Evolutionary conservation across 2,329 filamentous ascomycete genomes (phyloP).

Genomic region (Diplodia mutila): DNA sequence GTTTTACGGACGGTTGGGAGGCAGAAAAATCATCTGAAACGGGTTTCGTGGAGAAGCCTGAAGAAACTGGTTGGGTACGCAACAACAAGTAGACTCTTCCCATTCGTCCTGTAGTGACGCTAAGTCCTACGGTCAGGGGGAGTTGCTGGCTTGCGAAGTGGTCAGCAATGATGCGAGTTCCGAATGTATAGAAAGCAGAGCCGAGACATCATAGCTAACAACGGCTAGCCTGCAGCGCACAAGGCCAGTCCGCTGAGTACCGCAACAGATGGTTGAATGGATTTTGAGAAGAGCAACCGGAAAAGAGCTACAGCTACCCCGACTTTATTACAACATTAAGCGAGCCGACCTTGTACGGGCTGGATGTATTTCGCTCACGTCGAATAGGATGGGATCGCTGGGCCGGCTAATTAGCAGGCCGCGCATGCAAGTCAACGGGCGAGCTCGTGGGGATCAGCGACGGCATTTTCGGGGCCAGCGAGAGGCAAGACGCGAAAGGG

Average conservation of each 20-base stretch:
- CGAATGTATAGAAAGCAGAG: no score
- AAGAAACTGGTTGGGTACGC: neutral
- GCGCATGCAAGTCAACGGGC: slow-evolving; percentile 16
- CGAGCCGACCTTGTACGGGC: no score
- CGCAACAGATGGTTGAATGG: no score
- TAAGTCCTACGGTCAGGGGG: neutral
- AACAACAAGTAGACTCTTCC: neutral
- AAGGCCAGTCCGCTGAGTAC: no score
- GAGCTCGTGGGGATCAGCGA: slow-evolving; percentile 9
- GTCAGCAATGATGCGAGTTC: neutral
- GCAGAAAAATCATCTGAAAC: neutral
- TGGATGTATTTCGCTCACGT: neutral
- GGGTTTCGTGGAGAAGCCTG: neutral
- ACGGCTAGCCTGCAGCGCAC: no score
- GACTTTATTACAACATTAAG: neutral
- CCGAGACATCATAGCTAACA: no score
- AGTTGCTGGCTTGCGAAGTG: neutral
- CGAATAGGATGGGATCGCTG: neutral
- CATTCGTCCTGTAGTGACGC: neutral
- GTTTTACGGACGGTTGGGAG: neutral
- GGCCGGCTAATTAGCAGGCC: neutral
- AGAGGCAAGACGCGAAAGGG: neutral
- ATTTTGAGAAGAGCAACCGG: no score
- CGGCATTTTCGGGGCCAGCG: neutral
- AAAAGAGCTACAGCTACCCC: neutral